Evolutionary conservation across 2,329 filamentous ascomycete species (phyloP).

Genomic region (Trichophyton rubrum): DNA sequence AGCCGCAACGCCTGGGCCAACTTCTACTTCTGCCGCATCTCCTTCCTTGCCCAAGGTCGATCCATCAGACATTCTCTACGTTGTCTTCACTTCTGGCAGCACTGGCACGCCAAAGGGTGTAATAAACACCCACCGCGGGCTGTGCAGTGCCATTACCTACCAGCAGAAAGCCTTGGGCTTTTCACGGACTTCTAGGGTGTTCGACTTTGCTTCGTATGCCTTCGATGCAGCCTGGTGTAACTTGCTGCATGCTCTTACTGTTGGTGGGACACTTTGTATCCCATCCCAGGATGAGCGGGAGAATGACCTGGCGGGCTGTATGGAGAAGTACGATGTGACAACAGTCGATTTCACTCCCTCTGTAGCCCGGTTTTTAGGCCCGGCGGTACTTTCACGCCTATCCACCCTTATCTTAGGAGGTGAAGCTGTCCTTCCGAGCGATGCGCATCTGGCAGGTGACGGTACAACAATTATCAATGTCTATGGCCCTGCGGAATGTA

Average conservation of each 20-base stretch:
- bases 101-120: constrained; percentile 41
- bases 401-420: constrained; percentile 25
- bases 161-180: not conserved
- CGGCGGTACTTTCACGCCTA: constrained; percentile 24
- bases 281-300: constrained; percentile 1
- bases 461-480: constrained; percentile 34
- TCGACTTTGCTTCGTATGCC: constrained; percentile 77
- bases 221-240: constrained; percentile 49
- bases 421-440: constrained; percentile 20
- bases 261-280: constrained; percentile 2
- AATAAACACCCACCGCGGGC: constrained; percentile 22
- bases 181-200: not conserved
- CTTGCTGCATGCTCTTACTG: not conserved
- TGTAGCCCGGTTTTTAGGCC: constrained; percentile 12
- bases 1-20: not conserved
- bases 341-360: constrained; percentile 4
- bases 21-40: too few relatives aligned
- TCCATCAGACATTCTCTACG: constrained; percentile 41
- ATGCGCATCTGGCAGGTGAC: constrained; percentile 19
- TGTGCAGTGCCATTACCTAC: not conserved
- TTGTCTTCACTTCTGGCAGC: constrained; percentile 39
- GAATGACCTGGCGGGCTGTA: constrained; percentile 1
- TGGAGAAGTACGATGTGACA: not conserved
- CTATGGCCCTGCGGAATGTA: constrained; percentile 34
- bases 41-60: not conserved